These are phyloP conservation scores for Phytomonas sp. DNA, from an alignment of 208 protist species.

Conservation along the genomic window DNA sequence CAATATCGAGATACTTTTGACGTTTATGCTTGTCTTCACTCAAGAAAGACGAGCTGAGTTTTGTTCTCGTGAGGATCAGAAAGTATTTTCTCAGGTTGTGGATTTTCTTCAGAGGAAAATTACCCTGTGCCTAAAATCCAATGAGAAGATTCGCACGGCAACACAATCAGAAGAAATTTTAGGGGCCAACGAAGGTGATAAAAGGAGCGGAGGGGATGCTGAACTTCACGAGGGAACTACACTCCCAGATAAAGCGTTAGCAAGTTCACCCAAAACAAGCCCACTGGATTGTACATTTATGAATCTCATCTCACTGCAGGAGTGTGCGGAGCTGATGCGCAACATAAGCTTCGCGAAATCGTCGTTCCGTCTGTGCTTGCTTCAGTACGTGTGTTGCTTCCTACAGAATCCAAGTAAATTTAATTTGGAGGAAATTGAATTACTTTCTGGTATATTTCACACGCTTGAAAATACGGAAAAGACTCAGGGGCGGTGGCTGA, in stretches of 20 bases:
- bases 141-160: background rate
- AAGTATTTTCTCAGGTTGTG: slow-evolving; percentile 3
- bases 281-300: background rate
- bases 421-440: slow-evolving; percentile 13
- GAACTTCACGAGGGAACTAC: background rate
- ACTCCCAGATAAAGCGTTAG: background rate
- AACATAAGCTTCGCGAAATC: slow-evolving; percentile 10
- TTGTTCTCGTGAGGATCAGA: slow-evolving; percentile 4
- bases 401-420: slow-evolving; percentile 13
- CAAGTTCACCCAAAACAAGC: background rate
- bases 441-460: slow-evolving; percentile 15
- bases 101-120: background rate
- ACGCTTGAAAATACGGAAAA: slow-evolving; percentile 3
- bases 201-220: background rate
- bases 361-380: slow-evolving; percentile 1
- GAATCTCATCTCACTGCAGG: background rate
- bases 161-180: background rate
- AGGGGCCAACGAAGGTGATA: background rate
- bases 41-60: slow-evolving; percentile 3
- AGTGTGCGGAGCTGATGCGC: slow-evolving; percentile 16
- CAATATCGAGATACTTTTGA: slow-evolving; percentile 17
- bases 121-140: background rate
- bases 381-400: slow-evolving; percentile 21
- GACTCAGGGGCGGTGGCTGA: background rate
- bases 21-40: slow-evolving; percentile 15